Evolutionary conservation across 495 filamentous ascomycete species (phyloP).

Genomic region (Tetracladium marchalianum): DNA sequence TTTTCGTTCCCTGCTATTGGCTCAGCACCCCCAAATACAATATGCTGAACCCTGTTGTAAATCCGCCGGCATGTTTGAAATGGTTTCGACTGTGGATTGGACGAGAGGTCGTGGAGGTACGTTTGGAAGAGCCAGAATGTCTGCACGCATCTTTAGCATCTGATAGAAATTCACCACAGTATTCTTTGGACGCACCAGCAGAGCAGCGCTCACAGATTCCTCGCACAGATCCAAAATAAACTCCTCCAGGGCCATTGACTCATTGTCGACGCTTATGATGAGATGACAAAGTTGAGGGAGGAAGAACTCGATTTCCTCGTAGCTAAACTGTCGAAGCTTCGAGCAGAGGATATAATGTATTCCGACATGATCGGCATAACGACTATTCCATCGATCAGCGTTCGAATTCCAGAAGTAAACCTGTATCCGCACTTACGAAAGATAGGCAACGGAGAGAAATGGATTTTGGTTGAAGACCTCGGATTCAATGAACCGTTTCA

Average conservation of each 20-base stretch:
- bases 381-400: slow-evolving; percentile 33
- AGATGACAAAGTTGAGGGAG: slow-evolving; percentile 73
- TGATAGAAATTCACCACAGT: not conserved
- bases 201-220: slow-evolving; percentile 65
- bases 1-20: too few species aligned
- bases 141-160: slow-evolving; percentile 29
- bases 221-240: slow-evolving; percentile 72
- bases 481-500: slow-evolving; percentile 69
- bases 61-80: slow-evolving; percentile 66
- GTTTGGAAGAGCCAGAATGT: slow-evolving; percentile 81
- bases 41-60: slow-evolving; percentile 72
- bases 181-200: slow-evolving; percentile 46
- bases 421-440: slow-evolving; percentile 46
- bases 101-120: slow-evolving; percentile 63
- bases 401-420: not conserved
- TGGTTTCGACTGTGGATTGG: slow-evolving; percentile 54
- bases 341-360: slow-evolving; percentile 72
- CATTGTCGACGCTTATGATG: slow-evolving; percentile 68
- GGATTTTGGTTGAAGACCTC: slow-evolving; percentile 77
- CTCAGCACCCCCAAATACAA: slow-evolving; percentile 62
- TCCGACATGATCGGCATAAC: slow-evolving; percentile 72
- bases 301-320: slow-evolving; percentile 80
- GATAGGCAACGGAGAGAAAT: slow-evolving; percentile 68
- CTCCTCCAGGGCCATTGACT: slow-evolving; percentile 75
- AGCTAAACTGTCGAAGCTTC: slow-evolving; percentile 70